Base-by-base conservation (phyloP, 129 eudicot genomes). In the Mikania micrantha region DNA sequence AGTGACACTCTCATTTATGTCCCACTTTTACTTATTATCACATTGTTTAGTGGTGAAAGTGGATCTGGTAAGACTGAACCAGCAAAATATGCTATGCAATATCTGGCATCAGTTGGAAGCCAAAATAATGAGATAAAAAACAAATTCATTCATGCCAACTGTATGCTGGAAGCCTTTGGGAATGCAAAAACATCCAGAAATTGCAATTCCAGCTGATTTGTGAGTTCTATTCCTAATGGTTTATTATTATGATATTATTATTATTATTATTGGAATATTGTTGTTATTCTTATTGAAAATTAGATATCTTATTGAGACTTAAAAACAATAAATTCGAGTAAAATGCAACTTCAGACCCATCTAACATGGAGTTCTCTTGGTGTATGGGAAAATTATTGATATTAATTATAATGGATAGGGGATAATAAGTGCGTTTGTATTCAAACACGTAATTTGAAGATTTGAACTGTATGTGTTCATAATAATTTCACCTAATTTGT, bases 41-140 rank as follows among this genome's bases (percentile, higher is more conserved):
- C 7, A 25, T n/a, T 50, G 42, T 85, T 44, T 54, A 92, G 98
- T 74, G 99, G 99, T 50, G 99, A 94, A 77, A 94, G 96, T 81
- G 99, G 99, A 71, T 83, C 99, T 32, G 99, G 99, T 70, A 94
- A 94, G 84, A 89, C 95, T 11, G 97, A 94, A 80, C 89, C 99
- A 73, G 93, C 96, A 72, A 94, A 94, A 60, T 48, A 86, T 74
- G 90, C 93, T 59, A 83, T 89, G 87, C 90, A 86, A 70, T 94
- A 94, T 71, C 70, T 94, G 76, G 90, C 93, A 45, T 75, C 85
- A 2, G 76, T 89, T 76, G 88, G 88, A 74, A 95, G 95, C 36
- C 88, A 88, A 38, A 70, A 75, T 69, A 50, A 68, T 65, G 93
- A 95, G 42, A 67, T 89, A 63, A 84, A 86, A 72, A 28, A 59